phyloP scores from a whole-genome alignment of 306 rosid species.

The Sechiopsis laciniata region DNA sequence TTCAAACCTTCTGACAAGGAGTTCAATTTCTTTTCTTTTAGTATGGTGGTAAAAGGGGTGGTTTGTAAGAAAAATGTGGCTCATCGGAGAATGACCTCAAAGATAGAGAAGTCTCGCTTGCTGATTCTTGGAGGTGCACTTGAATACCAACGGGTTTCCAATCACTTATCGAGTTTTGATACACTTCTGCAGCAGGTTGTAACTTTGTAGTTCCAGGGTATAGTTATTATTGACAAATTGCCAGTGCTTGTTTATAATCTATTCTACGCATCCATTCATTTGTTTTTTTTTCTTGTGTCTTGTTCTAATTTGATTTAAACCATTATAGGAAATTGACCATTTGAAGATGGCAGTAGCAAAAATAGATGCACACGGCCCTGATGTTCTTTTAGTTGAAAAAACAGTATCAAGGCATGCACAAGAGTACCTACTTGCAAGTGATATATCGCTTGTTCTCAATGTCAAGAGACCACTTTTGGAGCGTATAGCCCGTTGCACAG shows the following conservation, averaged over 20 bases:
- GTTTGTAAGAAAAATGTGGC: conserved; percentile 96
- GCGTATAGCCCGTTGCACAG: conserved; percentile 90
- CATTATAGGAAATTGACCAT: conserved; percentile 84
- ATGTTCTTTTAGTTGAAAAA: conserved; percentile 90
- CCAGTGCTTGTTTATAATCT: neutral
- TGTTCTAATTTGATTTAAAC: conserved; percentile 7
- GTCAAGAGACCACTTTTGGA: conserved; percentile 86
- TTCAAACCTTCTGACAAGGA: conserved; percentile 12
- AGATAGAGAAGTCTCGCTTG: conserved; percentile 69
- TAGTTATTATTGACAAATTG: conserved; percentile 13
- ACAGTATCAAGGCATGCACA: conserved; percentile 94
- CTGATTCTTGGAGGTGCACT: conserved; percentile 98
- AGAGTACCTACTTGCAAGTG: conserved; percentile 85
- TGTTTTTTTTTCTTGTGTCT: neutral
- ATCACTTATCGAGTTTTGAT: conserved; percentile 86
- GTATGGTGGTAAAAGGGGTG: conserved; percentile 90
- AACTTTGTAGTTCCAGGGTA: conserved; percentile 16
- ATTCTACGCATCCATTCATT: neutral
- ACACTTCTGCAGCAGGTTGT: conserved; percentile 97
- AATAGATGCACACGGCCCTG: conserved; percentile 72
- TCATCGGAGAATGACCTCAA: conserved; percentile 88
- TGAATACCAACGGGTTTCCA: conserved; percentile 89
- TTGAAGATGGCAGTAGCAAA: conserved; percentile 98
- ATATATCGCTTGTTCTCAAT: conserved; percentile 87
- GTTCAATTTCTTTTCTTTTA: conserved; percentile 29